phyloP scores from a whole-genome alignment of 495 filamentous ascomycete species.

The Astrocystis sublimbata region DNA sequence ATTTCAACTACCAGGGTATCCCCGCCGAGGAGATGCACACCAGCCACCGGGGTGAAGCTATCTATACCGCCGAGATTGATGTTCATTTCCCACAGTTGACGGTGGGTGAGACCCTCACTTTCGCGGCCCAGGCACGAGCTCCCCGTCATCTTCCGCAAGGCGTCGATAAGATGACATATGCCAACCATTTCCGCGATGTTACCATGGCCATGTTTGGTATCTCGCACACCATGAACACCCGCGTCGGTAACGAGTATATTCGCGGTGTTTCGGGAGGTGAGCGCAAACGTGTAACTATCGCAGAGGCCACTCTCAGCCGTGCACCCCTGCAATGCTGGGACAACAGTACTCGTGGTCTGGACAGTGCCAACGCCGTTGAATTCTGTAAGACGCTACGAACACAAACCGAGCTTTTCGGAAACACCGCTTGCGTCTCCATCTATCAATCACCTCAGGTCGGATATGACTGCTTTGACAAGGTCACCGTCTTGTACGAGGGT shows the following conservation, averaged over 20 bases:
- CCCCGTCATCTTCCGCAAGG: constrained; percentile 62
- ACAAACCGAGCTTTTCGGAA: constrained; percentile 63
- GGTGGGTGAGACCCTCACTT: constrained; percentile 74
- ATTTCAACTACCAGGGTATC: constrained; percentile 76
- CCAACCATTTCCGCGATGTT: constrained; percentile 68
- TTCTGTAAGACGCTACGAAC: constrained; percentile 70
- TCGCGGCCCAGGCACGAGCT: constrained; percentile 70
- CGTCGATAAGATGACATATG: constrained; percentile 59
- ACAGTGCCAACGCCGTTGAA: constrained; percentile 79
- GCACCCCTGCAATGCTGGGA: constrained; percentile 82
- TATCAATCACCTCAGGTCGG: constrained; percentile 80
- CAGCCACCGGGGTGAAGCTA: constrained; percentile 73
- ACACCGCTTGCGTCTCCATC: constrained; percentile 74
- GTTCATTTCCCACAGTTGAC: constrained; percentile 82
- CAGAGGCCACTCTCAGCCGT: constrained; percentile 65
- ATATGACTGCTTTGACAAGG: constrained; percentile 81
- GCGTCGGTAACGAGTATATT: constrained; percentile 77
- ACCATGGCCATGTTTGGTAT: constrained; percentile 81
- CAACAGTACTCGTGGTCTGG: constrained; percentile 77
- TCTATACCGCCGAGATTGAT: constrained; percentile 80
- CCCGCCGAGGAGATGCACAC: constrained; percentile 62
- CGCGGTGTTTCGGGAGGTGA: constrained; percentile 82
- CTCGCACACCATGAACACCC: constrained; percentile 72
- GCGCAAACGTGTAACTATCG: constrained; percentile 79
- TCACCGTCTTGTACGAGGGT: constrained; percentile 76